A percentile compares a stretch with the other conserved stretches of the same genome.
Conservation (phyloP, 2,329 filamentous ascomycete genomes). For the Ascochyta lentis region DNA sequence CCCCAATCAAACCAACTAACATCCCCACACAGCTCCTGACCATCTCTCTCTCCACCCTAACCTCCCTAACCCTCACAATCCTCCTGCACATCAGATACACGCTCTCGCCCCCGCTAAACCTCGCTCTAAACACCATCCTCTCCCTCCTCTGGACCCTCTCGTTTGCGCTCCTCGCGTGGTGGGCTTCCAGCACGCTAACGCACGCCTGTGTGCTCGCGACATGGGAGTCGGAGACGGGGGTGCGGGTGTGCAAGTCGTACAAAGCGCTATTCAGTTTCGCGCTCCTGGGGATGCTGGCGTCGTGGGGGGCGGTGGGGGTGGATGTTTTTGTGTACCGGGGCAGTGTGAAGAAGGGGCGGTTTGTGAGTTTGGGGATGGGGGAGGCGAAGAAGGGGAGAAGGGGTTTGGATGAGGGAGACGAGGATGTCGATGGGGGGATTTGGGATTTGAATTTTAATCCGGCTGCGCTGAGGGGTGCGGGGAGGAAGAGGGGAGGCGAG, state of each 20-base stretch:
- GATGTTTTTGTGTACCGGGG: slow-evolving; percentile 56
- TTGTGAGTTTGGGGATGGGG: slow-evolving; percentile 56
- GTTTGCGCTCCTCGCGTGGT: slow-evolving; percentile 61
- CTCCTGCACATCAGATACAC: slow-evolving; percentile 59
- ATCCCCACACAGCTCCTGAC: slow-evolving; percentile 54
- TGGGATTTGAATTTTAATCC: slow-evolving; percentile 38
- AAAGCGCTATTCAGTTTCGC: slow-evolving; percentile 67
- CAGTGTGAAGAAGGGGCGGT: slow-evolving; percentile 55
- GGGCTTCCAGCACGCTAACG: slow-evolving; percentile 59
- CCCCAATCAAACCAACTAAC: slow-evolving; percentile 1
- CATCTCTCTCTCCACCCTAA: slow-evolving; percentile 59
- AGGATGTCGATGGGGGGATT: neutral
- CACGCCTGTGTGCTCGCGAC: slow-evolving; percentile 58
- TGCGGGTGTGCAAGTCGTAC: slow-evolving; percentile 64
- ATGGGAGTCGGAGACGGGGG: slow-evolving; percentile 63
- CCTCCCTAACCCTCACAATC: slow-evolving; percentile 56
- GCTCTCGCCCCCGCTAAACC: slow-evolving; percentile 60
- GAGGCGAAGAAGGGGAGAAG: slow-evolving; percentile 27
- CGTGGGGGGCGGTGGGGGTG: slow-evolving; percentile 55
- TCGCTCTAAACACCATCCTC: slow-evolving; percentile 57
- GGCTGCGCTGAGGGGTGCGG: slow-evolving; percentile 12
- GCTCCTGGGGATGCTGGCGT: slow-evolving; percentile 57
- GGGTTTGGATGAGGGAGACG: neutral
- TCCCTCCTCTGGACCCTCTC: slow-evolving; percentile 60
- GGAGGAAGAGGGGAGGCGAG: slow-evolving; percentile 24